Evolutionary conservation across 768 basidiomycete species (phyloP), one percentile per base, ranked within the genome.

Genomic region (Boletus rubroflammeus): DNA sequence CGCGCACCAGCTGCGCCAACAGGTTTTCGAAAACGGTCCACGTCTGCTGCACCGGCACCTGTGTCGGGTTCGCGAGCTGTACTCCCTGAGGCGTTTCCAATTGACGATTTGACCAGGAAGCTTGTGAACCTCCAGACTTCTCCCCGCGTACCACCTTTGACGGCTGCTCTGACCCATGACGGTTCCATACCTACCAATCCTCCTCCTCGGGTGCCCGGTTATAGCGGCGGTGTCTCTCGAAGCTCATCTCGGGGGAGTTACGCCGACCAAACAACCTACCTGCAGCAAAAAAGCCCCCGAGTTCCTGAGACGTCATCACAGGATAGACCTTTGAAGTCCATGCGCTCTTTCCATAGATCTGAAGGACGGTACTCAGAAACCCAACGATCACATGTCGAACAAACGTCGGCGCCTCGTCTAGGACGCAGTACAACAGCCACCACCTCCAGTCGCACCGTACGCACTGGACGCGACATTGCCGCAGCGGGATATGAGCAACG

Each of bases 271-370:
- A 38, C 50, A 29, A 8, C 44, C 15, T 54, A 58, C 44, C 46
- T 52, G 25, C 69, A 65, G 53, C 67, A 64, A 28, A 59, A 51
- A 50, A 43, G 56, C 7, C 34, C 61, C 25, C 63, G 67, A 28
- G 51, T 62, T 48, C 56, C 66, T 41, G 51, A 66, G 19, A 35
- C 41, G 9, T 21, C 59, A 38, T 41, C 65, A 9, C 67, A 64
- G 31, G 63, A 66, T 14, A 61, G 58, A 49, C 42, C 67, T 3
- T 59, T 88, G 28, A 79, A 78, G 19, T 70, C 78, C 21, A 73
- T 72, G 76, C 78, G 82, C 17, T 88, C 88, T 8, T 85, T 90
- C 73, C 85, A 82, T 62, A 80, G 77, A 32, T 66, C 75, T 10
- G 69, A 76, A 43, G 62, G 68, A 43, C 67, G 72, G 32, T 54